Conservation (phyloP, 768 basidiomycete genomes). For the Lentinula aciculospora region DNA sequence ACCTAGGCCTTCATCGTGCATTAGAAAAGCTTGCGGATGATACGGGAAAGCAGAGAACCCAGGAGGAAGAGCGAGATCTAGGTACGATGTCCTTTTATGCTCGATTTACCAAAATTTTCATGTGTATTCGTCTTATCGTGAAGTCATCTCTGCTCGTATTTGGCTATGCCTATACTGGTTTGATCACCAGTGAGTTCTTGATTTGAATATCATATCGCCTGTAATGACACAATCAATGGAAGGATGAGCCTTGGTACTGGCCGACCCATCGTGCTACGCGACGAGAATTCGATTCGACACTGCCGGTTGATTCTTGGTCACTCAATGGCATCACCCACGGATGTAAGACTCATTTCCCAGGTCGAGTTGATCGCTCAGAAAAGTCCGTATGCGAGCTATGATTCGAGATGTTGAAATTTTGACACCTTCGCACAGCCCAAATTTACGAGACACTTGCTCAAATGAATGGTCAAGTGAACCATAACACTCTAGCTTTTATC, state of each 20-base stretch:
- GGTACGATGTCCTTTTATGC: constrained; percentile 32
- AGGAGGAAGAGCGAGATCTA: constrained; percentile 85
- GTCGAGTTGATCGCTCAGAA: constrained; percentile 91
- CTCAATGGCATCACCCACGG: constrained; percentile 85
- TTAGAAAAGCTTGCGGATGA: constrained; percentile 86
- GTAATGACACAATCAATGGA: constrained; percentile 3
- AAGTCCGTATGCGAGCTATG: constrained; percentile 45
- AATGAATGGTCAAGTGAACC: constrained; percentile 80
- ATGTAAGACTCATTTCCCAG: constrained; percentile 80
- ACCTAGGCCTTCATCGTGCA: constrained; percentile 89
- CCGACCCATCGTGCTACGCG: constrained; percentile 83
- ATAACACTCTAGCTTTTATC: constrained; percentile 81
- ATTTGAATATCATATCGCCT: constrained; percentile 9
- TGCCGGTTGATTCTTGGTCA: constrained; percentile 79
- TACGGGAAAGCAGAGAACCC: constrained; percentile 55
- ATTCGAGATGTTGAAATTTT: background rate
- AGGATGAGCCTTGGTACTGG: constrained; percentile 93
- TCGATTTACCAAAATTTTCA: constrained; percentile 2
- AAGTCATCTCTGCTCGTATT: constrained; percentile 87
- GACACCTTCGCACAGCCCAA: constrained; percentile 51
- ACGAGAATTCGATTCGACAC: constrained; percentile 82
- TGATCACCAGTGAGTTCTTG: constrained; percentile 72
- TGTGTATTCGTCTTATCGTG: constrained; percentile 1
- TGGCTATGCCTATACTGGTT: constrained; percentile 97
- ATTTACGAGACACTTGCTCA: constrained; percentile 89